A percentile compares a stretch with the other conserved stretches of the same genome.
Conservation (phyloP, 78 protist genomes). For the Andalucia godoyi region DNA sequence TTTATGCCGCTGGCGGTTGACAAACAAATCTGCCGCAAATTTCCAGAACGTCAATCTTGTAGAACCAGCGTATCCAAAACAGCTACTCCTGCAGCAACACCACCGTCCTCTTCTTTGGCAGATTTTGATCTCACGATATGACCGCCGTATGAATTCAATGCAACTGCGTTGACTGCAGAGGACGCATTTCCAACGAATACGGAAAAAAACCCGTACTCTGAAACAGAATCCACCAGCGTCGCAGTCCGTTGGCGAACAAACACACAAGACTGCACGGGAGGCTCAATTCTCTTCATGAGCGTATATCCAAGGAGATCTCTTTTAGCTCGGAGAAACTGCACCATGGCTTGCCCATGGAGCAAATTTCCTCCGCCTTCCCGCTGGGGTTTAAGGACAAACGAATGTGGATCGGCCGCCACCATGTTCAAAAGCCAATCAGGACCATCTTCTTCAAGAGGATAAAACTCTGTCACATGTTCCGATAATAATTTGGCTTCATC, state of each 20-base stretch:
- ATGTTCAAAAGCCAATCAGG: not conserved
- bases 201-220: conserved; percentile 21
- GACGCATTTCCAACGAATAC: not conserved
- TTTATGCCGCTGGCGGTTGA: too few species aligned
- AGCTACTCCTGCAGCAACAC: conserved; percentile 81
- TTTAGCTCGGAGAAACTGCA: not conserved
- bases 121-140: conserved; percentile 65
- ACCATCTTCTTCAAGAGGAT: conserved; percentile 21
- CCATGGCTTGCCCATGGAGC: conserved; percentile 3
- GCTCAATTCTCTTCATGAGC: conserved; percentile 71
- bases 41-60: not conserved
- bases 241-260: not conserved
- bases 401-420: conserved; percentile 23
- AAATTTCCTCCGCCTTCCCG: conserved; percentile 84
- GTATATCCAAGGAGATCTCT: conserved; percentile 27
- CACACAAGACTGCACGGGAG: not conserved
- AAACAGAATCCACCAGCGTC: not conserved
- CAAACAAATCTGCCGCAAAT: too few species aligned
- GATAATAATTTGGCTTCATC: too few species aligned
- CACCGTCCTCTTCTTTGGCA: conserved; percentile 62
- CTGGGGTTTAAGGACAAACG: conserved; percentile 84
- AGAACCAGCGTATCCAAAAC: conserved; percentile 38
- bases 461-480: conserved; percentile 14
- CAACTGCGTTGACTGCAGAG: not conserved
- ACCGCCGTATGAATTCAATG: conserved; percentile 45